Conservation (phyloP, 2,329 filamentous ascomycete genomes). For the Aspergillus persii region DNA sequence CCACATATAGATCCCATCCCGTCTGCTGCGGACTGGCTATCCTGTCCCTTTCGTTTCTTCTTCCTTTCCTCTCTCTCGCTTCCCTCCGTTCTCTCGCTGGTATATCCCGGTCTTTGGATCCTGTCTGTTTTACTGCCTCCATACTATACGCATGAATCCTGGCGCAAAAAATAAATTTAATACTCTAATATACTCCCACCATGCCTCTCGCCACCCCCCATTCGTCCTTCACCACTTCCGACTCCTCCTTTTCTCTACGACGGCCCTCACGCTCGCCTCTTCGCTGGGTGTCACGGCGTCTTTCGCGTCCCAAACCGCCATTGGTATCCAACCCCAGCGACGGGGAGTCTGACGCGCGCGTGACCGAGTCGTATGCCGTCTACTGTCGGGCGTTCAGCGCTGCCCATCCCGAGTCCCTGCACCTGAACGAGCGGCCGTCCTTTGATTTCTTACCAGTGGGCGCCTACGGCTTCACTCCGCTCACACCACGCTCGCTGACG, state of each 20-base stretch:
- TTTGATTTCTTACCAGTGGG: not conserved
- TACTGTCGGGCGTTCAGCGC: constrained; percentile 15
- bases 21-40: too few relatives aligned
- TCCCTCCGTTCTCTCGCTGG: not conserved
- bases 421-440: not conserved
- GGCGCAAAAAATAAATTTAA: not conserved
- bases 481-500: not conserved
- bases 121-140: too few relatives aligned
- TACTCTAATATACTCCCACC: not conserved
- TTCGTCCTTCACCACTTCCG: not conserved
- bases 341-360: not conserved
- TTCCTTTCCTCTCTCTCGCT: not conserved
- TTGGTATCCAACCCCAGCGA: not conserved
- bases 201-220: not conserved
- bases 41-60: not conserved
- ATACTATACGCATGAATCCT: not conserved
- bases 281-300: constrained; percentile 6
- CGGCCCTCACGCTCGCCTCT: not conserved
- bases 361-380: constrained; percentile 10
- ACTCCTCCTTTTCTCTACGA: not conserved
- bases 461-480: not conserved
- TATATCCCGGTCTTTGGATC: not conserved
- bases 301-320: not conserved
- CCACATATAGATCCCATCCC: too few relatives aligned
- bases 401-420: not conserved